Evolutionary conservation across 441 rosid genomes (phyloP).

Genomic region (Francoa sonchifolia): DNA sequence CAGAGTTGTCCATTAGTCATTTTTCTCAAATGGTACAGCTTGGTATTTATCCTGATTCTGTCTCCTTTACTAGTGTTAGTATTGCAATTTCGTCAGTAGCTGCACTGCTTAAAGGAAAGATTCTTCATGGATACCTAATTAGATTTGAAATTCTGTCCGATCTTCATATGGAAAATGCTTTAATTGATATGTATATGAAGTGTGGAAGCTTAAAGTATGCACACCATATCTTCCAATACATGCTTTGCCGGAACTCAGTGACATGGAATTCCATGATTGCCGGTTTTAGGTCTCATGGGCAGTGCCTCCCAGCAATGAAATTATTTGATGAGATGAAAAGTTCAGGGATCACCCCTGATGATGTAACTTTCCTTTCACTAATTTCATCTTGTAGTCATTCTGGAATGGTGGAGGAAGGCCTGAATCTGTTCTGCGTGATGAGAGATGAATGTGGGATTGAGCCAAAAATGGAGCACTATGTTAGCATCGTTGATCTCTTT

Average conservation of each 20-base stretch:
- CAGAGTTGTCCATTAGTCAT: slow-evolving; percentile 47
- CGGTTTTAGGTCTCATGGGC: slow-evolving; percentile 91
- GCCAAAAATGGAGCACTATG: slow-evolving; percentile 69
- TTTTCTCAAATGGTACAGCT: slow-evolving; percentile 27
- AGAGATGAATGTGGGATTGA: slow-evolving; percentile 36
- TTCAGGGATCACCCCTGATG: slow-evolving; percentile 47
- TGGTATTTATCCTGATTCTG: slow-evolving; percentile 49
- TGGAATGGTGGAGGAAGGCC: slow-evolving; percentile 65
- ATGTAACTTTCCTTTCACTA: slow-evolving; percentile 59
- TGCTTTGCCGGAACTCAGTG: slow-evolving; percentile 50
- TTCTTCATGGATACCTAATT: slow-evolving; percentile 75
- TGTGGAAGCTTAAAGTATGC: slow-evolving; percentile 56
- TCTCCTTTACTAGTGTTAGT: slow-evolving; percentile 75
- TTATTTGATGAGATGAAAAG: slow-evolving; percentile 41
- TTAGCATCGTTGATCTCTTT: slow-evolving; percentile 75
- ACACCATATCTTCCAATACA: slow-evolving; percentile 43
- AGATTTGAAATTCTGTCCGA: slow-evolving; percentile 49
- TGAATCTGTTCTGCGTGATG: slow-evolving; percentile 52
- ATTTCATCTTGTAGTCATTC: slow-evolving; percentile 86
- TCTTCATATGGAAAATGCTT: slow-evolving; percentile 80
- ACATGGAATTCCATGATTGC: slow-evolving; percentile 83
- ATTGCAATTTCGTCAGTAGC: slow-evolving; percentile 66
- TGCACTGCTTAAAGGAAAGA: slow-evolving; percentile 70
- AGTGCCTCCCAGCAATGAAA: slow-evolving; percentile 49
- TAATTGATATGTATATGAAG: slow-evolving; percentile 89